phyloP scores from a whole-genome alignment of 805 yeast species.

The Vanderwaltozyma verrucispora region DNA sequence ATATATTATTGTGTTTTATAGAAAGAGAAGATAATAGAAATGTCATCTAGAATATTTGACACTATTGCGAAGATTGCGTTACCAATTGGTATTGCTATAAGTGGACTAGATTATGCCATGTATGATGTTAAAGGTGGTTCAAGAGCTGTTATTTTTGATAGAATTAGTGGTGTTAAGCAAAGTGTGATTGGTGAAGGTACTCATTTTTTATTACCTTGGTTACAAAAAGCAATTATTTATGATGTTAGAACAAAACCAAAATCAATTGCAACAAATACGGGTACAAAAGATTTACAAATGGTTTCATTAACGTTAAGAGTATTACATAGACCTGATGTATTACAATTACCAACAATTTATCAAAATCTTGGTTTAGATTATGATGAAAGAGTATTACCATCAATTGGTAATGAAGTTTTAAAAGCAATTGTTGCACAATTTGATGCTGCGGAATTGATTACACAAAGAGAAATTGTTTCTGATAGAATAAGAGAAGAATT shows the following conservation, averaged over 20 bases:
- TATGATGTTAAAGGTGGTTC: conserved; percentile 95
- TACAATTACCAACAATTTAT: conserved; percentile 72
- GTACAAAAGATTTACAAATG: conserved; percentile 94
- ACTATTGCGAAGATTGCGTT: conserved; percentile 40
- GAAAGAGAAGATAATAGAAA: background rate
- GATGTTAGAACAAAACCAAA: conserved; percentile 96
- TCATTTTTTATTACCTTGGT: conserved; percentile 92
- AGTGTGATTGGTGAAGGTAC: conserved; percentile 95
- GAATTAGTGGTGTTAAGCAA: conserved; percentile 79
- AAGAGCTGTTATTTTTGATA: conserved; percentile 91
- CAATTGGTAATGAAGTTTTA: conserved; percentile 84
- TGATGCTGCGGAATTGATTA: conserved; percentile 93
- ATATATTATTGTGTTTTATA: too few relatives aligned
- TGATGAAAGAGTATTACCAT: conserved; percentile 88
- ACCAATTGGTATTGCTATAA: conserved; percentile 58
- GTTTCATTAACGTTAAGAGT: conserved; percentile 90
- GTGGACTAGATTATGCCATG: conserved; percentile 71
- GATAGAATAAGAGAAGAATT: conserved; percentile 82
- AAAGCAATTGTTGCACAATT: conserved; percentile 88
- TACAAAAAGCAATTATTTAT: conserved; percentile 79
- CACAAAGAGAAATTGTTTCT: conserved; percentile 92
- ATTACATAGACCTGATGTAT: conserved; percentile 86
- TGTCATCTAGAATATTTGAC: conserved; percentile 20
- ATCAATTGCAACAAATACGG: conserved; percentile 87
- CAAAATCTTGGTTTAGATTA: conserved; percentile 89